phyloP scores from a whole-genome alignment of 2,329 filamentous ascomycete species.

The Penicillium expansum region DNA sequence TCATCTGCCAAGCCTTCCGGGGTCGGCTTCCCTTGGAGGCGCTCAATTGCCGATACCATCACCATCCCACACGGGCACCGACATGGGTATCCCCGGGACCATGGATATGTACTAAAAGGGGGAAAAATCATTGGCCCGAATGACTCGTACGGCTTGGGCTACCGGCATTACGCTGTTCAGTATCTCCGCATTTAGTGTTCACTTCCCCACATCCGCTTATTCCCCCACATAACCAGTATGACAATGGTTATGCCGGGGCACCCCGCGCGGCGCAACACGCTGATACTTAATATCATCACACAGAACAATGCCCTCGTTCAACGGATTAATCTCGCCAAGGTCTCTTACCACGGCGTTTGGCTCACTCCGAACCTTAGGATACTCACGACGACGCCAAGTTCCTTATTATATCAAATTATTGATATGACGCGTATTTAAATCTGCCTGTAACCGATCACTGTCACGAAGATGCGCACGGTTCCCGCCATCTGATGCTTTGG shows the following conservation, averaged over 20 bases:
- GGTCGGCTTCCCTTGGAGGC: neutral
- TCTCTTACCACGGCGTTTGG: slow-evolving; percentile 52
- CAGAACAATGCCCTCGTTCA: slow-evolving; percentile 45
- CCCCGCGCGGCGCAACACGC: slow-evolving; percentile 42
- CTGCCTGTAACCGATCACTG: neutral
- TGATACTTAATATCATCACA: slow-evolving; percentile 45
- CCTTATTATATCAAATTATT: too few species aligned
- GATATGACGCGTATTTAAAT: neutral
- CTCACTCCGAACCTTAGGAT: slow-evolving; percentile 33
- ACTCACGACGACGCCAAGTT: neutral
- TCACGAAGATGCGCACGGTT: neutral
- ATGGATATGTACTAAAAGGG: too few species aligned
- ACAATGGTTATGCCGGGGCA: slow-evolving; percentile 47
- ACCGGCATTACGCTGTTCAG: neutral
- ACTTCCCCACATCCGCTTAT: neutral
- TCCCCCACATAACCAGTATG: neutral
- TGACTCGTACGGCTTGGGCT: neutral
- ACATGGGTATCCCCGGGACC: neutral
- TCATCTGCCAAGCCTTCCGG: neutral
- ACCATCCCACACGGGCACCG: neutral
- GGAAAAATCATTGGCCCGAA: neutral
- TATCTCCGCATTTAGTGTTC: neutral
- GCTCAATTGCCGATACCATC: neutral
- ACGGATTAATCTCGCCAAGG: slow-evolving; percentile 48
- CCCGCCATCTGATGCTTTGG: neutral